phyloP scores from a whole-genome alignment of 2,329 filamentous ascomycete species.

The Aspergillus nomiae region DNA sequence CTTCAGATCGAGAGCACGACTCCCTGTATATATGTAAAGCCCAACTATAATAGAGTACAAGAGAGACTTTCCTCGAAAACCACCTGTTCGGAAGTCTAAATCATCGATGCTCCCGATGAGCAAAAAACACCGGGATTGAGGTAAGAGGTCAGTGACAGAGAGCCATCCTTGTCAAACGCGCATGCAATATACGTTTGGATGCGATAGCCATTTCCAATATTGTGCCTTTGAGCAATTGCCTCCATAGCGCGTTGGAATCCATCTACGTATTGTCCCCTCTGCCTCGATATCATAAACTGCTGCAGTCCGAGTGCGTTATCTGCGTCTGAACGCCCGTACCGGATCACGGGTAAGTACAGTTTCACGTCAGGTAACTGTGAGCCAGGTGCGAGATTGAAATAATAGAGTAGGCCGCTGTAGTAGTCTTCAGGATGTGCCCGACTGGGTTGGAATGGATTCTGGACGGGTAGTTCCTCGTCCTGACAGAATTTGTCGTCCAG shows the following conservation, averaged over 20 bases:
- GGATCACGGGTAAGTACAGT: not conserved
- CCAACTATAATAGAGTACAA: no score
- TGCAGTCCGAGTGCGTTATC: not conserved
- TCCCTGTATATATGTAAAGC: no score
- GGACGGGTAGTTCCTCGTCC: not conserved
- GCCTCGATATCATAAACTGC: not conserved
- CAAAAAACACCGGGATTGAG: not conserved
- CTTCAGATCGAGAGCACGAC: no score
- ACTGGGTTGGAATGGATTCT: not conserved
- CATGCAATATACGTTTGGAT: not conserved
- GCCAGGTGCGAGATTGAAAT: not conserved
- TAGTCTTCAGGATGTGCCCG: not conserved
- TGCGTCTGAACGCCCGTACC: not conserved
- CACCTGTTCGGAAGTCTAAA: not conserved
- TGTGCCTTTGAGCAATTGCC: fast-evolving
- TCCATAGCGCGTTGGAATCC: not conserved
- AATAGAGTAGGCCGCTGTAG: not conserved
- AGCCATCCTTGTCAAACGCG: not conserved
- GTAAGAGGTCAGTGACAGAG: not conserved
- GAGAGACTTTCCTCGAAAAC: no score
- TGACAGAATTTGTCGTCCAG: not conserved
- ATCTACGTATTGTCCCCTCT: not conserved
- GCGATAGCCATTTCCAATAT: not conserved
- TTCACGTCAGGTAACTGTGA: not conserved
- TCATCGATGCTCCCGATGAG: not conserved